Evolutionary conservation across 352 stramenopile species (phyloP), one percentile per base, ranked within the genome.

Genomic region (Globisporangium emineosum): DNA sequence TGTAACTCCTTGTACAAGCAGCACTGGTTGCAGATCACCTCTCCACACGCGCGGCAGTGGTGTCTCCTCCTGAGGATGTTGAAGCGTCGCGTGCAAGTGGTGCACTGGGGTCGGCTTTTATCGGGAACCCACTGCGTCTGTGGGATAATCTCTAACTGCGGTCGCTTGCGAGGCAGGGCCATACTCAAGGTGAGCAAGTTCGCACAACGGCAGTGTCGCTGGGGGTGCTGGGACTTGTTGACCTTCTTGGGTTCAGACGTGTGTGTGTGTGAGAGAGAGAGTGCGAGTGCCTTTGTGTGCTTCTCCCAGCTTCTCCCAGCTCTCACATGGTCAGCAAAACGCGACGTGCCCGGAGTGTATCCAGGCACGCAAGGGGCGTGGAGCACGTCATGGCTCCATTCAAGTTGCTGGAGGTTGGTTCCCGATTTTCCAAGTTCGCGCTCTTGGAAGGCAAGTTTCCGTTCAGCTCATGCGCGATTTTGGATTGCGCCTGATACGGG

Each of bases 21-120:
- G 72, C 87, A 96, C 45, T 70, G 78, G 45, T 86, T 89, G 77
- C 87, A 96, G 61, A 96, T 94, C 35, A 96, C 83, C 60, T 96
- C 87, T 37, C 87, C 87, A 27, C 87, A 96, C 1, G 85, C 77
- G 57, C 87, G 76, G 64, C 87, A 96, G 71, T 96, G 87, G 67
- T 96, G 87, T 61, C 93, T 96, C 60, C 83, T 85, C 63, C 91
- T 88, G 63, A 96, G 93, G 76, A 93, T 78, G 69, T 76, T 91
- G 75, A 94, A 94, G 47, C 82, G 85, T 68, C 91, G 92, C 71
- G 88, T 92, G 70, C 87, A 96, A 23, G 94, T 91, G 67, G 91
- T 79, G 65, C 87, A 96, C 56, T 79, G 90, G 65, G 91, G 90
- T 1, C 83, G 79, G 59, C 90, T 80, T 60, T 91, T 79, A 57